Conservation (phyloP, 2,329 filamentous ascomycete species). For the Colletotrichum graminicola region DNA sequence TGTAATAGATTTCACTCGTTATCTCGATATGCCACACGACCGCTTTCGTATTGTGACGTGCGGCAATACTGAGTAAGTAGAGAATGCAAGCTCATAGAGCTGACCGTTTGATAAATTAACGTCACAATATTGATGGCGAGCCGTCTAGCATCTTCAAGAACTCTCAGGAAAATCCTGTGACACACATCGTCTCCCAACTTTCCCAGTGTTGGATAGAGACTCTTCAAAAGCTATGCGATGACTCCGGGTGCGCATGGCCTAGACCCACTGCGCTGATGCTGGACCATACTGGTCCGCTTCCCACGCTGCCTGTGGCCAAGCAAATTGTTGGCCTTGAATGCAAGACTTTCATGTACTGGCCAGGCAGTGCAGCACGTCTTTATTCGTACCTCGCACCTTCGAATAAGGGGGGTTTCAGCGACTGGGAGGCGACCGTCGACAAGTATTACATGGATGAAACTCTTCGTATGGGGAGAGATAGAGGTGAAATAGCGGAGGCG, state of each 20-base stretch:
- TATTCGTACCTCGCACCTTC: conserved; percentile 18
- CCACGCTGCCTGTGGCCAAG: not conserved
- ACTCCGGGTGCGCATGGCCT: not conserved
- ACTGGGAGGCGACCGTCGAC: conserved; percentile 5
- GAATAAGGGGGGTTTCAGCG: conserved; percentile 10
- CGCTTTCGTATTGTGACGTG: not conserved
- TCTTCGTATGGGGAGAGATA: not conserved
- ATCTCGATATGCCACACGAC: not conserved
- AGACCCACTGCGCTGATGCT: conserved; percentile 8
- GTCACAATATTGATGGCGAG: not conserved
- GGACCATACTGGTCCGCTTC: conserved; percentile 3
- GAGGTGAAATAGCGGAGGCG: not conserved
- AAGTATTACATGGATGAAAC: conserved; percentile 9
- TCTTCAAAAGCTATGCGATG: not conserved
- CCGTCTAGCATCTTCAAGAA: not conserved
- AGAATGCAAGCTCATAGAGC: no score
- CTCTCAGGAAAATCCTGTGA: not conserved
- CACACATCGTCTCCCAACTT: not conserved
- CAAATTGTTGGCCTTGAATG: not conserved
- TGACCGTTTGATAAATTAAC: no score
- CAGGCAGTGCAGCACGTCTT: conserved; percentile 12
- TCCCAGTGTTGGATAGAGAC: conserved; percentile 13
- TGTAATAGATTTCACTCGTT: not conserved
- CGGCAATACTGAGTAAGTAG: no score
- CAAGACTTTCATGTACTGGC: conserved; percentile 9